A percentile compares a stretch with the other conserved stretches of the same genome.
These are phyloP conservation scores for Leccinum ochraceum DNA, from an alignment of 768 basidiomycete genomes.

Conservation along the genomic window DNA sequence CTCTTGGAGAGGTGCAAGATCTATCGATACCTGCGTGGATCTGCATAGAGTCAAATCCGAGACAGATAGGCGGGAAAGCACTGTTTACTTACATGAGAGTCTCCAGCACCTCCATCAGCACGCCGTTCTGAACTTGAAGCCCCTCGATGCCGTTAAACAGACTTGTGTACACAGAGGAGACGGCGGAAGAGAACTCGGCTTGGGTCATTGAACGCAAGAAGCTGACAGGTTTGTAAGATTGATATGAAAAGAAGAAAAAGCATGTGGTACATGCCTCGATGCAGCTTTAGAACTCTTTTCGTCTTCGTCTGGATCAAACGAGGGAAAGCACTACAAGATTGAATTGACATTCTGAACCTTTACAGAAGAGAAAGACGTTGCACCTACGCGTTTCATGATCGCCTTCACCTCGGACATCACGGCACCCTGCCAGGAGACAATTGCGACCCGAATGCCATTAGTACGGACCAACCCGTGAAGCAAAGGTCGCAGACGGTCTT, in stretches of 20 bases:
- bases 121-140: constrained; percentile 57
- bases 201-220: constrained; percentile 70
- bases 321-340: constrained; percentile 54
- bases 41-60: constrained; percentile 29
- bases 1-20: constrained; percentile 51
- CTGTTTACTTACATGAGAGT: constrained; percentile 39
- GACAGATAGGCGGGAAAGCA: background rate
- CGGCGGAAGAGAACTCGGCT: constrained; percentile 61
- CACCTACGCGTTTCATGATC: constrained; percentile 59
- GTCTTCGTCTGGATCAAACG: constrained; percentile 57
- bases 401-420: constrained; percentile 61
- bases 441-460: constrained; percentile 66
- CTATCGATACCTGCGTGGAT: constrained; percentile 38
- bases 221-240: constrained; percentile 42
- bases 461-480: constrained; percentile 78
- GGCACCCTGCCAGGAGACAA: constrained; percentile 68
- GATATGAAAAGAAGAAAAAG: constrained; percentile 8
- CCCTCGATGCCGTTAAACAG: constrained; percentile 69
- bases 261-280: constrained; percentile 23
- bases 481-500: constrained; percentile 69
- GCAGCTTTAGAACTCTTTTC: constrained; percentile 36
- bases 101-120: constrained; percentile 62
- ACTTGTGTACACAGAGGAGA: constrained; percentile 59
- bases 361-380: constrained; percentile 3
- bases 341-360: background rate